Evolutionary conservation across 1,139 yeast species (phyloP).

Genomic region (Yamadazyma triangularis): DNA sequence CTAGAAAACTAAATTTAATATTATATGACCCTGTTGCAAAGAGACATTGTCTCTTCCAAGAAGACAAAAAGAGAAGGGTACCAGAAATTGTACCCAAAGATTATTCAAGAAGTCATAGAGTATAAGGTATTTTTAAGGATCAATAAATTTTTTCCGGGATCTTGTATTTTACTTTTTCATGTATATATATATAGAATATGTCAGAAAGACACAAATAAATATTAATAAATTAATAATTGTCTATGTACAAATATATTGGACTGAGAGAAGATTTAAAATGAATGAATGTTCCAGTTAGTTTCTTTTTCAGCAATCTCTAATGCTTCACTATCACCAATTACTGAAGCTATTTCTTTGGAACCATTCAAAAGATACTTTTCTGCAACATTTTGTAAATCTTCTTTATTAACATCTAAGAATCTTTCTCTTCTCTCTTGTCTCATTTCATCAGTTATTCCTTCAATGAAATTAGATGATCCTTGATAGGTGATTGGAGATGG

Average conservation of each 20-base stretch:
- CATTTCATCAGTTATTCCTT: constrained; percentile 74
- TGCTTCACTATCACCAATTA: constrained; percentile 44
- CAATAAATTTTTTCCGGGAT: too few relatives aligned
- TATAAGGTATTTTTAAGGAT: too few relatives aligned
- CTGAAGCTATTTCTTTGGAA: constrained; percentile 32
- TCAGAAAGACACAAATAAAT: too few relatives aligned
- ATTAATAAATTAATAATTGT: too few relatives aligned
- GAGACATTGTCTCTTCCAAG: constrained; percentile 83
- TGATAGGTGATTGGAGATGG: constrained; percentile 81
- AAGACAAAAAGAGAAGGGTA: constrained; percentile 77
- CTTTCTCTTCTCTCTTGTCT: constrained; percentile 75
- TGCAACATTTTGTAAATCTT: constrained; percentile 61
- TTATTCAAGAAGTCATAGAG: constrained; percentile 49
- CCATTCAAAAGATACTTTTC: constrained; percentile 49
- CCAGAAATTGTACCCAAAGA: constrained; percentile 61
- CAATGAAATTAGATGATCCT: constrained; percentile 62
- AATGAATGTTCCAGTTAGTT: constrained; percentile 24
- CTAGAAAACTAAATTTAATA: constrained; percentile 74
- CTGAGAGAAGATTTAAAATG: background rate
- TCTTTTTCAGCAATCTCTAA: constrained; percentile 20
- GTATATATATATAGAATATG: too few relatives aligned
- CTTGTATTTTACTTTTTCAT: background rate
- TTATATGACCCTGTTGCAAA: constrained; percentile 77
- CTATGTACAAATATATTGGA: constrained; percentile 6
- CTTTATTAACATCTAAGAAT: constrained; percentile 58